A percentile compares a stretch with the other conserved stretches of the same genome.
Conservation (phyloP, 2,329 filamentous ascomycete genomes). For the Pseudogymnoascus sp. region DNA sequence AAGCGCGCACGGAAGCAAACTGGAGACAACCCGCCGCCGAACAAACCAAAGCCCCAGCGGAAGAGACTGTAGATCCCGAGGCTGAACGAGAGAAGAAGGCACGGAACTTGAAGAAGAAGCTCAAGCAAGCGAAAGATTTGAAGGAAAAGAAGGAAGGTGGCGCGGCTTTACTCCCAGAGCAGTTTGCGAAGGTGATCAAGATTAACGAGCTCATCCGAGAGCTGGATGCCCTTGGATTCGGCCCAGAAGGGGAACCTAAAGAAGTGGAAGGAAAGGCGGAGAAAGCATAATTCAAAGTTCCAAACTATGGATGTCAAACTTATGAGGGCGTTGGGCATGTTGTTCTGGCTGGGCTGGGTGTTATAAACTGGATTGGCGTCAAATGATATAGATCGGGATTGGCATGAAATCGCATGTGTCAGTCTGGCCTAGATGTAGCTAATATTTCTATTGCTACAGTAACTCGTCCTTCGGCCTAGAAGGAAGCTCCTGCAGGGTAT, state of each 20-base stretch:
- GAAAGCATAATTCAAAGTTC: not conserved
- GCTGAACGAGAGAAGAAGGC: constrained; percentile 87
- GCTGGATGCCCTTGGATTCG: constrained; percentile 76
- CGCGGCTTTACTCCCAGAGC: constrained; percentile 76
- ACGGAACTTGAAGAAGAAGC: constrained; percentile 84
- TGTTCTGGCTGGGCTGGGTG: not conserved
- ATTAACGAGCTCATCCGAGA: constrained; percentile 91
- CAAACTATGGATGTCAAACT: not conserved
- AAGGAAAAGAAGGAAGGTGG: constrained; percentile 87
- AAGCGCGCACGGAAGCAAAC: constrained; percentile 23
- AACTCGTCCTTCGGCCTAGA: constrained; percentile 6
- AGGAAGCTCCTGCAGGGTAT: constrained; percentile 3
- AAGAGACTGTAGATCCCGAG: constrained; percentile 55
- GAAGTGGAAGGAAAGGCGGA: constrained; percentile 15
- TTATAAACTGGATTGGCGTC: not conserved
- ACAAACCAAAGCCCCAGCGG: constrained; percentile 26
- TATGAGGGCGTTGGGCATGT: constrained; percentile 4
- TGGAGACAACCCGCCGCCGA: constrained; percentile 15
- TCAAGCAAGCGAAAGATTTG: constrained; percentile 86
- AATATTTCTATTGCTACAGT: not conserved
- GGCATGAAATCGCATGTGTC: not conserved
- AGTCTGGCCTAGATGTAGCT: not conserved
- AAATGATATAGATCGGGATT: not conserved
- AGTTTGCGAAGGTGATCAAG: constrained; percentile 95
- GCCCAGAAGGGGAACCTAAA: constrained; percentile 64